Evolutionary conservation across 2,329 filamentous ascomycete genomes (phyloP), one percentile per base, ranked within the genome.

Genomic region (Alternaria ventricosa): DNA sequence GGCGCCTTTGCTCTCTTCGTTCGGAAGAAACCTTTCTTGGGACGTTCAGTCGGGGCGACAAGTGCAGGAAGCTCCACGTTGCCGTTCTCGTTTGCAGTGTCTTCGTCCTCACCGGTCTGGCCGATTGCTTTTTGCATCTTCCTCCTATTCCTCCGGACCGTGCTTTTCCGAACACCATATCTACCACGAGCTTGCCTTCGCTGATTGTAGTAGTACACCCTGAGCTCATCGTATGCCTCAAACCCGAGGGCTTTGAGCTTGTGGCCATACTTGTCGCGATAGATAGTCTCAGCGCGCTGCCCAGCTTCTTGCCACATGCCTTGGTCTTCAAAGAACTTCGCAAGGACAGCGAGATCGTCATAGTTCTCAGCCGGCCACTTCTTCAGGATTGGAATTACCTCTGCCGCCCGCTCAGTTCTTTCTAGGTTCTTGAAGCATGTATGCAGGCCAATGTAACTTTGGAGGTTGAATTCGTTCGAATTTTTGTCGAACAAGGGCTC

Each of bases 301-400:
- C 72, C 69, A 36, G 78, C 76, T 51, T 76, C 75, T 87, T 89
- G 80, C 90, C 88, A 66, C 89, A 89, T 47, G 87, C 87, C 66
- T 86, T 88, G 67, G 64, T 78, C 76, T 76, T 96, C 93, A 74
- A 96, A 97, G 78, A 97, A 88, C 72, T 92, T 94, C 12, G 93
- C 93, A 10, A 97, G 84, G 71, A 93, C 88, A 28, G 92, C 88
- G 43, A 93, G 90, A 43, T 93, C 92, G 65, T 94, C 90, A 51
- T 95, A 89, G 61, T 91, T 89, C 44, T 88, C 84, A 47, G 89
- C 83, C 66, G 96, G 91, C 63, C 89, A 86, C 55, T 93, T 88
- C 41, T 93, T 88, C 11, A 94, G 88, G 2, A 88, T 88, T 23
- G 93, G 86, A 71, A 94, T 96, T 74, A 89, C 92, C 67, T 92